A percentile compares a stretch with the other conserved stretches of the same genome.
Conservation (phyloP, 495 filamentous ascomycete species). For the Annulohypoxylon moriforme region DNA sequence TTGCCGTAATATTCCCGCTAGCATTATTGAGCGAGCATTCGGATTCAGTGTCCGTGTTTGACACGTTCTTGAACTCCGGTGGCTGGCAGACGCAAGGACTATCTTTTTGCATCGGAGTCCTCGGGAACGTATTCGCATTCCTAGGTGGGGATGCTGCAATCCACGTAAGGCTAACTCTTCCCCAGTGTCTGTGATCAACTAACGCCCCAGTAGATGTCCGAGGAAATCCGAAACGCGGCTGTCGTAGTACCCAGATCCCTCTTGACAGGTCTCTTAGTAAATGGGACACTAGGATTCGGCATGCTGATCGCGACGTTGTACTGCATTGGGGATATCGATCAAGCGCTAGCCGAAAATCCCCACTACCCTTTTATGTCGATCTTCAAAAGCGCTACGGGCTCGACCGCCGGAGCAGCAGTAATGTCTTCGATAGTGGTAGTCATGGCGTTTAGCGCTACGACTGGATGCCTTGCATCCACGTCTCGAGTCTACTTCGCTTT, state of each 20-base stretch:
- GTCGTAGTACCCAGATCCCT: conserved; percentile 2
- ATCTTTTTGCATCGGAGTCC: background rate
- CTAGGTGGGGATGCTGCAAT: conserved; percentile 11
- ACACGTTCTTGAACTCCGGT: background rate
- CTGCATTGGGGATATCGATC: conserved; percentile 6
- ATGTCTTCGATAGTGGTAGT: conserved; percentile 9
- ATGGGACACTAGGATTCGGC: conserved; percentile 8
- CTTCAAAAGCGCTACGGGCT: background rate
- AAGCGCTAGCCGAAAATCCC: background rate
- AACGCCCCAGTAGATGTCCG: conserved; percentile 4
- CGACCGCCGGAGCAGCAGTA: conserved; percentile 4
- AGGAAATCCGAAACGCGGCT: conserved; percentile 5
- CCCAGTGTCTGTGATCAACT: background rate
- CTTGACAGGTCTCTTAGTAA: conserved; percentile 2
- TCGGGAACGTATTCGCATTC: conserved; percentile 6
- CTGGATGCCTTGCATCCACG: conserved; percentile 4
- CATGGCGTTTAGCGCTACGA: conserved; percentile 5
- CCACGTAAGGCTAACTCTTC: background rate
- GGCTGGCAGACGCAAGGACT: conserved; percentile 5
- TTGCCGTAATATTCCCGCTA: background rate
- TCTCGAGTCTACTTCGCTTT: conserved; percentile 9
- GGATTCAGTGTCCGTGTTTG: background rate
- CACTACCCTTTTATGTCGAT: conserved; percentile 12
- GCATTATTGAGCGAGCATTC: conserved; percentile 1
- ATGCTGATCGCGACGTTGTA: conserved; percentile 8